A percentile compares a stretch with the other conserved stretches of the same genome.
Evolutionary conservation across 2,329 filamentous ascomycete species (phyloP).

Genomic region (Aspergillus luchuensis): DNA sequence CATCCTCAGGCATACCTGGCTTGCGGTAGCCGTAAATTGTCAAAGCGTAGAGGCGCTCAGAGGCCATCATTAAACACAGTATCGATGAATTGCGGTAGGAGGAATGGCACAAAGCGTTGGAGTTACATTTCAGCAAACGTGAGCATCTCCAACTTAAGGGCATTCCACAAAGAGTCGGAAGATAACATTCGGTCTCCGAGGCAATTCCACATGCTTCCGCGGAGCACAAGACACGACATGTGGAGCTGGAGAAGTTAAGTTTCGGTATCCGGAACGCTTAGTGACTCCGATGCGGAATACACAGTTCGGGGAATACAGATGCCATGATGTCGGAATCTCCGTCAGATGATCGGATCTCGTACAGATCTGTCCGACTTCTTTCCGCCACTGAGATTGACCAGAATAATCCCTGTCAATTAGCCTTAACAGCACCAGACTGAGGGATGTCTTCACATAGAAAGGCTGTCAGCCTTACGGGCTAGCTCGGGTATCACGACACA

Average conservation of each 20-base stretch:
- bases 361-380: neutral
- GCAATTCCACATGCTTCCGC: neutral
- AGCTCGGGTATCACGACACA: too few species aligned
- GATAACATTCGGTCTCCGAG: neutral
- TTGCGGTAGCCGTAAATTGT: conserved; percentile 7
- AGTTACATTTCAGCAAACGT: neutral
- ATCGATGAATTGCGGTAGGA: neutral
- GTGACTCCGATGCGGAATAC: too few species aligned
- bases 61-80: neutral
- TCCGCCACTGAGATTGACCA: neutral
- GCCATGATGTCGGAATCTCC: neutral
- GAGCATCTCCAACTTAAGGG: neutral
- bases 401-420: too few species aligned
- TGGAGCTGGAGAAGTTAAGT: neutral
- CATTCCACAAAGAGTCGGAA: neutral
- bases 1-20: conserved; percentile 7
- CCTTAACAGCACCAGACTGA: too few species aligned
- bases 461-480: too few species aligned
- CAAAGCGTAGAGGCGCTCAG: conserved; percentile 1
- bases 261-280: neutral
- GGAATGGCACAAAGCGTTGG: neutral
- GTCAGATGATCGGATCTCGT: neutral
- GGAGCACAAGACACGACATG: too few species aligned
- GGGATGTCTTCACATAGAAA: too few species aligned
- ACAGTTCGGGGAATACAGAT: neutral